phyloP scores from a whole-genome alignment of 2,329 filamentous ascomycete species.

The Fusarium odoratissimum region DNA sequence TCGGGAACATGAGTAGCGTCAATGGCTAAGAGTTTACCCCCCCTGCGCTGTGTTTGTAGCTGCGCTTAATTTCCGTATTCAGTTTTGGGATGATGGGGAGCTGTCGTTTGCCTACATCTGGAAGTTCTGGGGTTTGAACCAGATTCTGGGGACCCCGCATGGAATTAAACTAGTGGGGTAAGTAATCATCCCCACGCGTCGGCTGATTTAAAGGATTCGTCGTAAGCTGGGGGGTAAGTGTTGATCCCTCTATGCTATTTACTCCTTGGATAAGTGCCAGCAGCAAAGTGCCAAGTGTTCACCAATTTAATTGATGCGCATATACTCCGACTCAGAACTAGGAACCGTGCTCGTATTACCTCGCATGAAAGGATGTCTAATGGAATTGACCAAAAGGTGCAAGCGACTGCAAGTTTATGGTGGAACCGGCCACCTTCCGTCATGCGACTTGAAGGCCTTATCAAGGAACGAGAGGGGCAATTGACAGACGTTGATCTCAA shows the following conservation, averaged over 20 bases:
- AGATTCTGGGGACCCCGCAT: conserved; percentile 1
- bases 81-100: neutral
- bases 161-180: neutral
- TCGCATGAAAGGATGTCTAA: too few relatives aligned
- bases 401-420: neutral
- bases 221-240: neutral
- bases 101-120: neutral
- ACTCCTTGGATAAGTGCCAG: neutral
- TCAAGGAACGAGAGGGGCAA: neutral
- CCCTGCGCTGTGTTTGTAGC: neutral
- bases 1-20: neutral
- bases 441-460: neutral
- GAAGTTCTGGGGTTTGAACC: neutral
- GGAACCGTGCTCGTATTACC: accelerated
- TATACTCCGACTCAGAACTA: accelerated
- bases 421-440: neutral
- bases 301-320: accelerated
- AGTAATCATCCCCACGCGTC: neutral
- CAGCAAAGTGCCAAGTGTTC: neutral
- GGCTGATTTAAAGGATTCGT: neutral
- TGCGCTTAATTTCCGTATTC: neutral
- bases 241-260: neutral
- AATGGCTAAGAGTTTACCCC: neutral
- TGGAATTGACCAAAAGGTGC: neutral
- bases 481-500: neutral